Evolutionary conservation across 371 early-diverging fungal species (phyloP).

Genomic region (Sporodiniella umbellata): DNA sequence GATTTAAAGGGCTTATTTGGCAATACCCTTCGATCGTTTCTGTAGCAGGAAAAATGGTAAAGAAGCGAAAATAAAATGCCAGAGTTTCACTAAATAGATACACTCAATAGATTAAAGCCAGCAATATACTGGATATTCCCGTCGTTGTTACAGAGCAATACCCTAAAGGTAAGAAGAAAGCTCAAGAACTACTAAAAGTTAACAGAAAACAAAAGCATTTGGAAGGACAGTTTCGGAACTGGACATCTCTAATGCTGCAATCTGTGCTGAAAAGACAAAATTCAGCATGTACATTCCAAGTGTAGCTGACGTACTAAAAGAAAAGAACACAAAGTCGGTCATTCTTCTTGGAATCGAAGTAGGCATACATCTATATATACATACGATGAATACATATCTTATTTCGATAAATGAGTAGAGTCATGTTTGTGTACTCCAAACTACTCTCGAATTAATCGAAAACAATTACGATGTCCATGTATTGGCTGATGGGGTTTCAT

Average conservation of each 20-base stretch:
- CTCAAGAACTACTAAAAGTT: constrained; percentile 44
- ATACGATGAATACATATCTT: background rate
- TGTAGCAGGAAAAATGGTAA: constrained; percentile 88
- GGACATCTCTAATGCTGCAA: constrained; percentile 59
- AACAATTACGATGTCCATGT: constrained; percentile 79
- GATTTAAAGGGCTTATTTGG: constrained; percentile 79
- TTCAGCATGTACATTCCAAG: constrained; percentile 88
- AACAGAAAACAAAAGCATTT: constrained; percentile 51
- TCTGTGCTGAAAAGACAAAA: constrained; percentile 70
- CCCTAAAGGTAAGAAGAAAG: constrained; percentile 56
- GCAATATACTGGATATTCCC: constrained; percentile 75
- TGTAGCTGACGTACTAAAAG: constrained; percentile 57
- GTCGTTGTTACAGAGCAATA: constrained; percentile 90
- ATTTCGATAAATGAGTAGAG: too few species aligned
- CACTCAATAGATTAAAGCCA: constrained; percentile 50
- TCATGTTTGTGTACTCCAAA: constrained; percentile 94
- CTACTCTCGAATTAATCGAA: constrained; percentile 84
- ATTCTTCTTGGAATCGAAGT: constrained; percentile 94
- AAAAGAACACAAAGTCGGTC: constrained; percentile 60
- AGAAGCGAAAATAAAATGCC: constrained; percentile 1
- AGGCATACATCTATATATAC: too few species aligned
- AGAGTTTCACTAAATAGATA: background rate
- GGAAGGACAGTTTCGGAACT: constrained; percentile 80
- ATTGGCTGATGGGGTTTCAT: constrained; percentile 89
- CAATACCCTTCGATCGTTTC: constrained; percentile 76